These are phyloP conservation scores for Endocarpon pusillum DNA, from an alignment of 495 filamentous ascomycete genomes.

Conservation along the genomic window DNA sequence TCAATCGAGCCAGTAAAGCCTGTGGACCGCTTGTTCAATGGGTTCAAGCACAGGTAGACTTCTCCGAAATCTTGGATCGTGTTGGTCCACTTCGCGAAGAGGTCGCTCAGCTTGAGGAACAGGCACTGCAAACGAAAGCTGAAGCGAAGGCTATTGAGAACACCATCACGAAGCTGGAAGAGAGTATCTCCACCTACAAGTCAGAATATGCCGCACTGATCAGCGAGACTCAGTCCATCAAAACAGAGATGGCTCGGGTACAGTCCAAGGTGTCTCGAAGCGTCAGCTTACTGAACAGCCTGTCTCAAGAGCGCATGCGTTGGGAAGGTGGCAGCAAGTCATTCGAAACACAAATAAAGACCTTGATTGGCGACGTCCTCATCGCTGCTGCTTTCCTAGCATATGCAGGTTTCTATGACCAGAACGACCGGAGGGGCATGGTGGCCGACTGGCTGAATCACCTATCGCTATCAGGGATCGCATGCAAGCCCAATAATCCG, in stretches of 20 bases:
- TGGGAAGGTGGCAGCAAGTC: conserved; percentile 97
- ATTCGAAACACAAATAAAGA: conserved; percentile 94
- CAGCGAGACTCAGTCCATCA: conserved; percentile 93
- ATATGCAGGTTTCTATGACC: conserved; percentile 96
- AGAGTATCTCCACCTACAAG: conserved; percentile 92
- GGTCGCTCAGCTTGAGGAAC: conserved; percentile 69
- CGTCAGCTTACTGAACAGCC: conserved; percentile 78
- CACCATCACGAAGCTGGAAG: conserved; percentile 65
- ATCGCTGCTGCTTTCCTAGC: conserved; percentile 91
- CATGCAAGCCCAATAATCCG: conserved; percentile 83
- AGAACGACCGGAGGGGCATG: conserved; percentile 95
- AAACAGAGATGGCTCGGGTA: conserved; percentile 85
- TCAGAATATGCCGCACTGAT: conserved; percentile 90
- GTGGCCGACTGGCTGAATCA: conserved; percentile 93
- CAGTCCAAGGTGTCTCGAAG: conserved; percentile 97
- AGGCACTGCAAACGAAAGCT: conserved; percentile 82
- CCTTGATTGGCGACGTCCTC: conserved; percentile 86
- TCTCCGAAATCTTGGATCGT: conserved; percentile 88
- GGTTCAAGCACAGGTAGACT: conserved; percentile 94
- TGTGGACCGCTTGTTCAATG: conserved; percentile 95
- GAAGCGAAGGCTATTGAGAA: conserved; percentile 84
- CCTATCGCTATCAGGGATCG: conserved; percentile 72
- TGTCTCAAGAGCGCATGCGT: conserved; percentile 78
- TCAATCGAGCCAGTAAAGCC: conserved; percentile 87
- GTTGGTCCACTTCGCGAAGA: conserved; percentile 89